Percentiles rank a stretch among this genome's conserved stretches.
Conservation (phyloP, 495 filamentous ascomycete genomes). For the Lophium mytilinum region DNA sequence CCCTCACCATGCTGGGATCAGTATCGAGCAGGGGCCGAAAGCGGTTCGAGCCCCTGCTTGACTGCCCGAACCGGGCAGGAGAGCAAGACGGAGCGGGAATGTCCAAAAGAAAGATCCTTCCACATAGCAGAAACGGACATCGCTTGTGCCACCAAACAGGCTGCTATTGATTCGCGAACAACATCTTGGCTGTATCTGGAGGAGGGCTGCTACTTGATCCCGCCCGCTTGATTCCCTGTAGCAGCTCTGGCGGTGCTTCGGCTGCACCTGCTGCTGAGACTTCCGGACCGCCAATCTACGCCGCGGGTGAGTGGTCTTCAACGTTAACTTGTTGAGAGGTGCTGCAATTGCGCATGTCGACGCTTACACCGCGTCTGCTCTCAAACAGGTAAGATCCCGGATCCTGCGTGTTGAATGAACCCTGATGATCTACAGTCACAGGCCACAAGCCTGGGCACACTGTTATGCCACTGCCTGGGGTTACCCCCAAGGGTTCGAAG, state of each 20-base stretch:
- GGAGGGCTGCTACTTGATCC: conserved; percentile 15
- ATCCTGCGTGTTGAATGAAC: not conserved
- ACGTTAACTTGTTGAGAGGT: not conserved
- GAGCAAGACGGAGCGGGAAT: not conserved
- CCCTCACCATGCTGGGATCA: not conserved
- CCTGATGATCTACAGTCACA: conserved; percentile 8
- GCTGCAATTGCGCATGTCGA: not conserved
- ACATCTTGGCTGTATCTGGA: conserved; percentile 13
- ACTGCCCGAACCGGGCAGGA: not conserved
- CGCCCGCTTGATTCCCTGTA: conserved; percentile 5
- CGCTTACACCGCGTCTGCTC: not conserved
- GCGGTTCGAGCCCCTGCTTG: not conserved
- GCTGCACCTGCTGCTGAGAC: conserved; percentile 6
- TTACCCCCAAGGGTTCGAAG: no score
- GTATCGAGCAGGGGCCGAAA: not conserved
- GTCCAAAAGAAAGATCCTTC: not conserved
- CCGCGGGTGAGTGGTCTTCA: conserved; percentile 5
- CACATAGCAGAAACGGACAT: not conserved
- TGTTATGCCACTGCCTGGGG: no score
- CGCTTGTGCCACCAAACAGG: not conserved
- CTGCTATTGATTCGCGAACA: not conserved
- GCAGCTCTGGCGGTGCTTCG: conserved; percentile 12
- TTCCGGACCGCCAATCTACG: conserved; percentile 15
- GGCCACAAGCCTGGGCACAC: no score
- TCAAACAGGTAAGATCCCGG: not conserved